Base-by-base conservation (phyloP, 495 filamentous ascomycete species). In the Melanomma pulvis-pyrius region DNA sequence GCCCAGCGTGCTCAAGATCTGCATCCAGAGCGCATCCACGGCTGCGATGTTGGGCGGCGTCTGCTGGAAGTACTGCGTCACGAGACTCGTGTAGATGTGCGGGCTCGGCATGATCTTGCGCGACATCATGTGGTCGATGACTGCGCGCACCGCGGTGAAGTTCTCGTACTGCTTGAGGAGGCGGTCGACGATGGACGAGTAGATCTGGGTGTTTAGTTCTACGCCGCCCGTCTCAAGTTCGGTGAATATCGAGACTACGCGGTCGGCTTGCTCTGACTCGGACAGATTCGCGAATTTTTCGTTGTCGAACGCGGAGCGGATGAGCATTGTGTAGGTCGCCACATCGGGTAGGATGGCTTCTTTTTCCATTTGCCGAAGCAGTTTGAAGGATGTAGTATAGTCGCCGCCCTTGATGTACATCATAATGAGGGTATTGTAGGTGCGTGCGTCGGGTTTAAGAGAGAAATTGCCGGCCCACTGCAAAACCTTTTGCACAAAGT, bases 401-500 rank as follows among this genome's bases (percentile, higher is more conserved):
- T 79, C 65, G 22, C 77, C 79, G 39, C 74, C 63, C 19, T 81
- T 80, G 61, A 92, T 77, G 46, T 84, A 71, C 1, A 81, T 75
- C 7, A 80, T 77, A 26, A 93, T 78, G 11, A 91, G 79, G 3
- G 80, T 86, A 75, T 92, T 93, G 78, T 85, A 92, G 13, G 90
- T 91, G 58, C 77, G 76, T 34, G 82, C 74, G 70, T 90, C 83
- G 19, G 86, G 86, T 34, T 78, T 56, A 49, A 93, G 82, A 28
- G 78, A 79, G 46, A 87, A 83, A 4, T 69, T 73, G 8, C 70
- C 71, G 0, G 87, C 88, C 85, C 87, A 90, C 12, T 64, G 57
- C 9, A 92, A 76, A 4, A 92, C 74, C 11, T 78, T 74, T 11
- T 77, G 64, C 48, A 83, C 81, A 4, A 5, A 6, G 13, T 54